Evolutionary conservation across 1,284 basidiomycete genomes (phyloP), one percentile per base, ranked within the genome.

Genomic region (Thecaphora frezii): DNA sequence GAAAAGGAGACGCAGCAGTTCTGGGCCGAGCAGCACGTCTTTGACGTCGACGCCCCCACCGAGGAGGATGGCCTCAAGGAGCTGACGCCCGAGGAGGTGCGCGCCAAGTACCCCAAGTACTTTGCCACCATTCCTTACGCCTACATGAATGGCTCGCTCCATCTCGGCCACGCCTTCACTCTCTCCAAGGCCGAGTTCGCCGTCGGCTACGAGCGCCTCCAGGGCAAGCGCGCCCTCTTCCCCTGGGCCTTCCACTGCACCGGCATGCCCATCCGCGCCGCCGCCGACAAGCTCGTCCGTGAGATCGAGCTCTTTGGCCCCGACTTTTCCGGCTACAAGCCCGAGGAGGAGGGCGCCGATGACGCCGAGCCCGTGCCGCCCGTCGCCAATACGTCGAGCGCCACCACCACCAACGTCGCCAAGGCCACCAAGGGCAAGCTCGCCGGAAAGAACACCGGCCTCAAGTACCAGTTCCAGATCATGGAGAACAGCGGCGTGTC

Each of bases 381-480:
- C 39, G 53, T 47, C 52, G 62, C 48, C 36, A 66, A 64, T 57
- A 62, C 58, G 9, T 66, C 63, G 39, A 66, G 58, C 48, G 58
- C 66, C 22, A 72, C 74, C 28, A 73, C 64, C 40, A 57, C 45
- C 53, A 71, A 69, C 54, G 71, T 59, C 25, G 71, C 66, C 57
- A 98, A 97, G 80, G 91, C 87, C 13, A 96, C 93, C 80, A 99
- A 99, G 83, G 94, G 93, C 55, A 99, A 99, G 82, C 82, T 97
- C 24, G 86, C 86, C 28, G 91, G 91, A 21, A 98, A 99, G 82
- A 87, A 89, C 2, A 96, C 93, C 9, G 94, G 94, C 2, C 84
- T 92, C 69, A 89, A 88, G 53, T 98, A 97, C 82, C 96, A 99
- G 80, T 99, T 97, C 85, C 94, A 98, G 83, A 98, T 98, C 80